These are phyloP conservation scores for Karstenula rhodostoma DNA, from an alignment of 2,329 filamentous ascomycete genomes.

Conservation along the genomic window DNA sequence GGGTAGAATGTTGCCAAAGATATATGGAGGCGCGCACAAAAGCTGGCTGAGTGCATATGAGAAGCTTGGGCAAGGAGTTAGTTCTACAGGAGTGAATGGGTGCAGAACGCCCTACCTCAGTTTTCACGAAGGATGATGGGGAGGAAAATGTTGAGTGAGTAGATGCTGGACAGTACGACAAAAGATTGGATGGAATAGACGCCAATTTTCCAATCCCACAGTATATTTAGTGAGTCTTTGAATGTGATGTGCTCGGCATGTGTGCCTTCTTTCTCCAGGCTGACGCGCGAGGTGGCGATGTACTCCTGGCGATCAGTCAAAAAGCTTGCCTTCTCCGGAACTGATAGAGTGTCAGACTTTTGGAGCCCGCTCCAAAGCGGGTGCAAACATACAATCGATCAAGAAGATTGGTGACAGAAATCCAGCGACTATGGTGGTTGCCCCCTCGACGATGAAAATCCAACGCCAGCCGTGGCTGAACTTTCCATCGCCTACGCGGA, in stretches of 20 bases:
- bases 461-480: conserved; percentile 22
- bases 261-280: conserved; percentile 33
- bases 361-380: not conserved
- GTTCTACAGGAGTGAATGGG: not conserved
- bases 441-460: conserved; percentile 37
- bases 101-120: conserved; percentile 14
- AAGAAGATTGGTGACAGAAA: conserved; percentile 33
- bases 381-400: conserved; percentile 30
- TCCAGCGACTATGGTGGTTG: conserved; percentile 28
- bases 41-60: conserved; percentile 32
- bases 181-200: conserved; percentile 43
- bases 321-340: conserved; percentile 39
- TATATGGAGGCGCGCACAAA: conserved; percentile 33
- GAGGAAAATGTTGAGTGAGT: conserved; percentile 34
- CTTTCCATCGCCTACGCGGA: not conserved
- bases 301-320: conserved; percentile 37
- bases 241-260: conserved; percentile 35
- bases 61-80: conserved; percentile 21
- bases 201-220: conserved; percentile 42
- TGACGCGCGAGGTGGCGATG: conserved; percentile 33
- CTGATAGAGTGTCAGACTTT: conserved; percentile 15
- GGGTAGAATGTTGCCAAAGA: conserved; percentile 32
- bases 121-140: conserved; percentile 37
- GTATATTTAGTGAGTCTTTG: conserved; percentile 32
- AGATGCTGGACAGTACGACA: conserved; percentile 36